Conservation (phyloP, 169 alveolate genomes). For the Eimeria brunetti region DNA sequence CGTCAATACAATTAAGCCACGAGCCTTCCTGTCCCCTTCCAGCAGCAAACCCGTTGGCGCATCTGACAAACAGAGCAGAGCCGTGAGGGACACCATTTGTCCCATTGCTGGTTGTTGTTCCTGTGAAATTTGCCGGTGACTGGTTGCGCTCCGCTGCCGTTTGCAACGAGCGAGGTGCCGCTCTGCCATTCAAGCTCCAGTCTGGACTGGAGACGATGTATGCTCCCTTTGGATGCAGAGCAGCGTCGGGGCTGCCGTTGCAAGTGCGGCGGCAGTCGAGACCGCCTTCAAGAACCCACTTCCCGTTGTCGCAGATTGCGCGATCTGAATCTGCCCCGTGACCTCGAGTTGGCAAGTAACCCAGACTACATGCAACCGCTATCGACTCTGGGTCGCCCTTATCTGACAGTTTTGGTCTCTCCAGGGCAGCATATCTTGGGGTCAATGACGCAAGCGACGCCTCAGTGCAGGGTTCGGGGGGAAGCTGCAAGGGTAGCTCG, state of each 20-base stretch:
- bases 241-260: constrained; percentile 7
- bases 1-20: constrained; percentile 50
- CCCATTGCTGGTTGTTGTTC: not conserved
- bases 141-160: not conserved
- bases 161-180: constrained; percentile 21
- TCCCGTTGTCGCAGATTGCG: constrained; percentile 82
- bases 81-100: constrained; percentile 42
- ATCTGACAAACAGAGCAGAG: constrained; percentile 44
- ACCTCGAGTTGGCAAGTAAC: constrained; percentile 37
- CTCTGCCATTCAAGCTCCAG: not conserved
- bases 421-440: constrained; percentile 2
- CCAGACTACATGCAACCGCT: constrained; percentile 22
- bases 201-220: constrained; percentile 8
- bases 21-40: constrained; percentile 63
- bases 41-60: constrained; percentile 75
- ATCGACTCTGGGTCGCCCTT: constrained; percentile 73
- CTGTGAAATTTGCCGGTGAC: not conserved
- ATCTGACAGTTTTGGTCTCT: constrained; percentile 3
- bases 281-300: constrained; percentile 66
- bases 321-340: constrained; percentile 77
- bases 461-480: constrained; percentile 56
- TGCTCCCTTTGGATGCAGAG: constrained; percentile 33
- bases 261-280: constrained; percentile 78
- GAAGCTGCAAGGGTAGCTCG: constrained; percentile 59
- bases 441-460: constrained; percentile 31